Percentiles rank a stretch among this genome's conserved stretches.
Evolutionary conservation across 208 protist genomes (phyloP).

Genomic region (Leishmania braziliensis): DNA sequence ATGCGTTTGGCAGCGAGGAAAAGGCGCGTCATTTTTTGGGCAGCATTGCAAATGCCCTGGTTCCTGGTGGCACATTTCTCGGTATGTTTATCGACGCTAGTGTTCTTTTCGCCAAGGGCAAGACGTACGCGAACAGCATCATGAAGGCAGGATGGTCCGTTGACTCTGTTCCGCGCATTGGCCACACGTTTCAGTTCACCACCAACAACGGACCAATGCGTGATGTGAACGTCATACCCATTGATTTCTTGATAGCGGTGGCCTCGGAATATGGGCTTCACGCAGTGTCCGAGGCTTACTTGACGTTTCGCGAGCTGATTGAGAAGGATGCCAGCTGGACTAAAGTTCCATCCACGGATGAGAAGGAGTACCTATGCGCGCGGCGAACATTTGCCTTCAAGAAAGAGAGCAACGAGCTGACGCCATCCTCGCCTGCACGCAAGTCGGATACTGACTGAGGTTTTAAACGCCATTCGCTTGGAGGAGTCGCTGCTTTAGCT

Average conservation of each 20-base stretch:
- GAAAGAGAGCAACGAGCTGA: constrained; percentile 63
- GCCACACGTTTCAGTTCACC: constrained; percentile 64
- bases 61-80: constrained; percentile 78
- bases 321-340: constrained; percentile 81
- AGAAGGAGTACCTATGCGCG: constrained; percentile 80
- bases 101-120: constrained; percentile 60
- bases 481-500: background rate
- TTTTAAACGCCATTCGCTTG: background rate
- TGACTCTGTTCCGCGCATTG: constrained; percentile 65
- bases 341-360: constrained; percentile 58
- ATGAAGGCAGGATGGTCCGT: constrained; percentile 71
- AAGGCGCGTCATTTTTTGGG: constrained; percentile 68
- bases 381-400: constrained; percentile 79
- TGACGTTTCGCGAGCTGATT: constrained; percentile 76
- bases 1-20: constrained; percentile 69
- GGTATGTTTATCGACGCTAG: constrained; percentile 75
- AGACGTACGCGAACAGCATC: constrained; percentile 59
- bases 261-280: constrained; percentile 62
- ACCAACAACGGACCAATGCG: constrained; percentile 44
- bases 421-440: constrained; percentile 19
- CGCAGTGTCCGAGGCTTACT: constrained; percentile 68
- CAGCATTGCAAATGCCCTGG: constrained; percentile 79
- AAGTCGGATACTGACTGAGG: constrained; percentile 26
- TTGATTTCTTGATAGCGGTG: constrained; percentile 83
- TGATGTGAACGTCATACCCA: constrained; percentile 75